Evolutionary conservation across 257 asterid species (phyloP), one percentile per base, ranked within the genome.

Genomic region (Lycium ferocissimum): DNA sequence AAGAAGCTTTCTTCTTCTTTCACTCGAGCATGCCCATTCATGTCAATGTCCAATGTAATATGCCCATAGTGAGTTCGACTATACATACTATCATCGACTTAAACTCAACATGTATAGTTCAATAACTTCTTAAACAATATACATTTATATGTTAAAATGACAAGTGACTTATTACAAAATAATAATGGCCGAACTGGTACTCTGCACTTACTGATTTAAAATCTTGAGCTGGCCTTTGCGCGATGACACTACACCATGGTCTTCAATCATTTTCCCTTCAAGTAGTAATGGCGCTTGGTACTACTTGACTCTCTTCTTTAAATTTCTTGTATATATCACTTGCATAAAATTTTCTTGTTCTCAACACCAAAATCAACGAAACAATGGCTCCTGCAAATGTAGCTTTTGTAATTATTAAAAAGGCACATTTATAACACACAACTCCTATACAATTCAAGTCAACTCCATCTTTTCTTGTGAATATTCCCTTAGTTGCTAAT

Each of bases 261-360:
- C 3, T 73, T 73, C 80, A 73, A 47, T 45, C 8, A 73, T n/a
- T 45, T 73, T 11, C 80, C 7, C 20, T 22, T 49, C 22, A 49
- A 53, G 20, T 75, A n/a, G 2, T 18, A 26, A 49, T 22, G 18
- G 18, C 13, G 20, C 18, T n/a, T 22, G 14, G 20, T 13, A 20
- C 8, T 0, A 75, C 81, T 75, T 75, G 81, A 22, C 62, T 87
- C 38, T 88, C 67, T 18, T 76, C 89, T 47, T 83, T 67, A 17
- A 86, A 80, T 33, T 83, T 85, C 84, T 75, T 89, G 51, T 87
- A 90, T 61, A 89, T 86, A 66, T 92, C 93, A 1, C 89, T 88
- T 40, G 79, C 75, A 63, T 92, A 92, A 61, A 91, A 89, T 14
- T 85, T 83, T 81, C 89, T 88, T 14, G 94, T 92, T 45, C 94